Conservation (phyloP, 179 eudicot genomes). For the Silene coronaria region DNA sequence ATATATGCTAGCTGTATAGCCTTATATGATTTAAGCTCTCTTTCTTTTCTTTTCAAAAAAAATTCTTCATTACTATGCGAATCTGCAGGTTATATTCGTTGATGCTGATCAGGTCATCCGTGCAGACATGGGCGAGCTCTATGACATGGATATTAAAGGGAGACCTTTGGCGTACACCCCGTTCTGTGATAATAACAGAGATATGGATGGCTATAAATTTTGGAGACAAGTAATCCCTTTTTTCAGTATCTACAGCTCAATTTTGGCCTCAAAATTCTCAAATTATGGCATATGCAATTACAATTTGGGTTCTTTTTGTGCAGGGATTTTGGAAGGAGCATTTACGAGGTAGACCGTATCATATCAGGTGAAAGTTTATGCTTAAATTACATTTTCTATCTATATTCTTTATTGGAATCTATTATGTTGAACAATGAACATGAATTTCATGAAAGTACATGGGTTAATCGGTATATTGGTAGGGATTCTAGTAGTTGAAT, state of each 20-base stretch:
- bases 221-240: constrained; percentile 72
- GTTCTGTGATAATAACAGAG: constrained; percentile 92
- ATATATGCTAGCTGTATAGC: no score
- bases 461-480: background rate
- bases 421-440: background rate
- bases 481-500: background rate
- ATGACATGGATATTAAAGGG: constrained; percentile 97
- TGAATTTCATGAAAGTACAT: background rate
- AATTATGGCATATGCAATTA: background rate
- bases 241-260: background rate
- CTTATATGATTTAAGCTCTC: no score
- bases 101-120: constrained; percentile 96
- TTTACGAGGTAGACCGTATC: constrained; percentile 90
- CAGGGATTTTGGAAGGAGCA: constrained; percentile 99
- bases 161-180: constrained; percentile 93
- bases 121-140: constrained; percentile 96
- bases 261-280: background rate
- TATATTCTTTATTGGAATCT: background rate
- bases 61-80: background rate
- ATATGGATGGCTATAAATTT: constrained; percentile 96
- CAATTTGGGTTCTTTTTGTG: constrained; percentile 12
- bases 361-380: constrained; percentile 57
- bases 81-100: constrained; percentile 92
- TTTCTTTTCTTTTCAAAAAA: no score
- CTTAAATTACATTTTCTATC: background rate